These are phyloP conservation scores for Alternaria novae-zelandiae DNA, from an alignment of 2,329 filamentous ascomycete species.

Conservation along the genomic window DNA sequence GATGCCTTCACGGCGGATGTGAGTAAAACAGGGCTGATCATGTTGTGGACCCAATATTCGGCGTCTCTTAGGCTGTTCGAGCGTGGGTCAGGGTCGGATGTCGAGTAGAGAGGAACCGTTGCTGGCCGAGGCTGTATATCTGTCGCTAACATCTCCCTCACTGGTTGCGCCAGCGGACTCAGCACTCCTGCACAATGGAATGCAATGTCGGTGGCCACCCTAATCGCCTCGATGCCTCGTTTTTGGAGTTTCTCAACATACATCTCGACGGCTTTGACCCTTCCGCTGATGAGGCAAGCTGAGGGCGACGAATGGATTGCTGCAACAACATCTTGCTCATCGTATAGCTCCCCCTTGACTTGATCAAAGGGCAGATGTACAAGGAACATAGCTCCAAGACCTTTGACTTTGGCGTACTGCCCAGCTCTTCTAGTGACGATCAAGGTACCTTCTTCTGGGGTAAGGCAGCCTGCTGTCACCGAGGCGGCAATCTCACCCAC, in stretches of 20 bases:
- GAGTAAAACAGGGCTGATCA: neutral
- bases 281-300: constrained; percentile 43
- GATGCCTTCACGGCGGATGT: constrained; percentile 6
- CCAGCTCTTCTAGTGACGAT: neutral
- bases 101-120: neutral
- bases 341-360: neutral
- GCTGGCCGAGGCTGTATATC: neutral
- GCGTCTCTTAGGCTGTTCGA: neutral
- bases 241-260: neutral
- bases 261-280: constrained; percentile 40
- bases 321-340: constrained; percentile 28
- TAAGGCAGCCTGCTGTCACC: constrained; percentile 45
- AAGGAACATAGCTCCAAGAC: neutral
- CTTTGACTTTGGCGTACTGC: neutral
- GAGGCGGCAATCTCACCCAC: constrained; percentile 31
- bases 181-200: neutral
- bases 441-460: constrained; percentile 42
- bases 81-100: neutral
- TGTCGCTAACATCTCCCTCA: neutral
- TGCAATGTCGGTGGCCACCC: neutral
- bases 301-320: constrained; percentile 47
- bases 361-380: neutral
- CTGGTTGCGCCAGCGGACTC: neutral
- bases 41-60: neutral
- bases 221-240: neutral